Evolutionary conservation across 2,329 filamentous ascomycete species (phyloP), one percentile per base, ranked within the genome.

Genomic region (Cercospora zeina): DNA sequence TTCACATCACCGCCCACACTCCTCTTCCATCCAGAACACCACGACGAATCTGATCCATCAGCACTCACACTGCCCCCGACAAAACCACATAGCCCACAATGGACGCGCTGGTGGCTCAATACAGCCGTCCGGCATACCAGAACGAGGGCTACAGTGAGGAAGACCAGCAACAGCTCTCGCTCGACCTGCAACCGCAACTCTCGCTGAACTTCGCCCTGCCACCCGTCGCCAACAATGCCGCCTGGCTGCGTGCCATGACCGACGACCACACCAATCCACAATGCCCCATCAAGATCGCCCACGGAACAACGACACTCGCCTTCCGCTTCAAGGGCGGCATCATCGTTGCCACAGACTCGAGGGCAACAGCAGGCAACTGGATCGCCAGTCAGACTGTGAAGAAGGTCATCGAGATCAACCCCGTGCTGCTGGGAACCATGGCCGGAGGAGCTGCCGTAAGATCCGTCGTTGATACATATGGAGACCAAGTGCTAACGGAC

Each of bases 321-420:
- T 99, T 99, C 85, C 88, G 93, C 76, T 99, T 97, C 85, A 88
- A 97, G 81, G 93, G 93, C 73, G 95, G 95, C 76, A 97, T 99
- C 80, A 96, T 99, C 75, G 93, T 99, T 57, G 93, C 93, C 59
- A 99, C 95, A 63, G 95, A 99, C 81, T 99, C 95, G 64, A 88
- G 95, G 80, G 95, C 95, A 64, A 96, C 95, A 53, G 93, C 95
- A 31, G 95, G 95, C 74, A 96, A 95, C 85, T 99, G 95, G 95
- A 99, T 99, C 79, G 95, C 95, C 69, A 96, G 91, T 80, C 95
- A 99, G 84, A 99, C 95, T 58, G 95, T 99, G 75, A 99, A 99
- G 87, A 99, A 99, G 85, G 95, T 99, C 71, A 97, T 99, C 75
- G 92, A 96, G 84, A 96, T 96, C 83, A 96, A 96, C 83, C 91